Base-by-base conservation (phyloP, 345 rosid genomes). In the Brassica carinata region DNA sequence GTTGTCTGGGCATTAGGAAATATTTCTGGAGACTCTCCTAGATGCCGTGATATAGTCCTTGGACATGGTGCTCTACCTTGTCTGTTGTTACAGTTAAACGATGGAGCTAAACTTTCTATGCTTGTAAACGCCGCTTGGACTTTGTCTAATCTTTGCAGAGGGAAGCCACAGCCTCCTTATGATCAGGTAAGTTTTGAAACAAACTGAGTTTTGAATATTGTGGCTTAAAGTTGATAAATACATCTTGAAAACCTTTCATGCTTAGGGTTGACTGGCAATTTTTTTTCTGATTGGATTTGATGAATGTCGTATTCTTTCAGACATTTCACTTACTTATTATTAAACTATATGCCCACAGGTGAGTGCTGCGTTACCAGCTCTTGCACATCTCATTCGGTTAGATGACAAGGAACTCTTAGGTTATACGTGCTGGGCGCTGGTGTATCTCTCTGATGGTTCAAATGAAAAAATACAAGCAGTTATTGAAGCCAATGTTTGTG, bases 151-250 rank as follows among this genome's bases (percentile, higher is more conserved):
- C 87, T 92, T 79, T 92, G 92, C 72, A 80, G 94, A 72, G 94
- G 97, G 85, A 90, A 92, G 81, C 97, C 97, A 67, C 89, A 87
- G 71, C 96, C 97, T 76, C 84, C 89, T 74, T 92, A 86, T 85
- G 94, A 92, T 75, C 93, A 89, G 89, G 97, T 92, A 67, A 55
- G 62, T 73, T 63, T 73, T 45, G 40, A n/a, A n/a, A n/a, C n/a
- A n/a, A n/a, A n/a, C 55, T 76, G 73, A 30, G 33, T 30, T 57
- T 71, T 29, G 43, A 69, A 23, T 59, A 73, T 31, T 38, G 53
- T 43, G n/a, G 53, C 53, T 1, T 38, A 8, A 2, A 0, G 1
- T 10, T 11, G 4, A 10, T 45, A 11, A 8, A 55, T 19, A 2
- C 38, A 53, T 55, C 2, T 55, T 58, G 45, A 77, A 36, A 75